phyloP scores from a whole-genome alignment of 768 basidiomycete genomes.

The Agaricus sinodeliciosus region DNA sequence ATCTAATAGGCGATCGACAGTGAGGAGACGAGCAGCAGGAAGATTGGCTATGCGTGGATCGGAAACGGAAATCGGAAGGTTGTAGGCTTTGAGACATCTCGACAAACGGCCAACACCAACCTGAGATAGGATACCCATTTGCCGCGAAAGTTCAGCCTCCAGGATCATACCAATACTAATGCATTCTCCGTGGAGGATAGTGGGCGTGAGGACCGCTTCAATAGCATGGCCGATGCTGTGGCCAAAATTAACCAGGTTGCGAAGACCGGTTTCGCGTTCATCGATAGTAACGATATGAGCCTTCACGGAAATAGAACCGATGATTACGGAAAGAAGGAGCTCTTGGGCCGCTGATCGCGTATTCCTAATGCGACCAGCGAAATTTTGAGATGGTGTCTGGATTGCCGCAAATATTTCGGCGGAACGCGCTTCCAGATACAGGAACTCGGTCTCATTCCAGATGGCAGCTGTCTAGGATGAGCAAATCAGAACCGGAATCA shows the following conservation, averaged over 20 bases:
- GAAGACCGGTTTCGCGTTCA: conserved; percentile 92
- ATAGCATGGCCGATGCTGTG: conserved; percentile 99
- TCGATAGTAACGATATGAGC: conserved; percentile 96
- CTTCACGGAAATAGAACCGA: conserved; percentile 92
- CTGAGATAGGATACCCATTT: conserved; percentile 82
- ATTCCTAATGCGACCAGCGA: conserved; percentile 47
- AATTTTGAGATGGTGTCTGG: conserved; percentile 55
- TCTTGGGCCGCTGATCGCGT: conserved; percentile 74
- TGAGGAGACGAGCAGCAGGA: conserved; percentile 64
- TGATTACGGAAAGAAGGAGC: conserved; percentile 85
- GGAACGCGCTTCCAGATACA: conserved; percentile 78
- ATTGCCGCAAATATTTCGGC: conserved; percentile 85
- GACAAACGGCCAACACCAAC: conserved; percentile 89
- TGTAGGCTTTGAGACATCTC: conserved; percentile 84
- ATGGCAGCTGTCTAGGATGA: conserved; percentile 90
- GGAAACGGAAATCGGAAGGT: conserved; percentile 75
- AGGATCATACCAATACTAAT: conserved; percentile 94
- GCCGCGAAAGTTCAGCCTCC: conserved; percentile 89
- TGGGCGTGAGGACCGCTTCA: conserved; percentile 91
- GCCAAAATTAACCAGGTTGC: conserved; percentile 98
- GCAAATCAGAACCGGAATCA: neutral
- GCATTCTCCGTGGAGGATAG: conserved; percentile 94
- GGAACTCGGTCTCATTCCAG: conserved; percentile 90
- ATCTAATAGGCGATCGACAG: conserved; percentile 78
- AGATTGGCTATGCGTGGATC: conserved; percentile 75